Conservation (phyloP, 495 filamentous ascomycete genomes). For the Aspergillus steynii region DNA sequence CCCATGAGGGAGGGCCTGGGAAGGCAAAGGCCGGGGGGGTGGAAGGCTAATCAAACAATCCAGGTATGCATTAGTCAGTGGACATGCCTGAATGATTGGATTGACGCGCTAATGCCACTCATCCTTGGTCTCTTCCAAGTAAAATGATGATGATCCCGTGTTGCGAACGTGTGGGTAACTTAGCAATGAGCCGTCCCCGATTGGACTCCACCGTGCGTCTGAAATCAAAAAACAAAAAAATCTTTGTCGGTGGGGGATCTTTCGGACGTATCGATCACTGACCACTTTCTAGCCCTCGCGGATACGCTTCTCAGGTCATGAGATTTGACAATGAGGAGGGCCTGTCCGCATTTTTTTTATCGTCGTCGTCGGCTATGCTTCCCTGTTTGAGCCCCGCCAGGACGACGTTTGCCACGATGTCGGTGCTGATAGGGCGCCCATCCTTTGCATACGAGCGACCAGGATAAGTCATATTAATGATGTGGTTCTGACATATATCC, state of each 20-base stretch:
- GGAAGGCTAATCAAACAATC: not conserved
- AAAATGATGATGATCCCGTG: constrained; percentile 20
- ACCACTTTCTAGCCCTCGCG: not conserved
- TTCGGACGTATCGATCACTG: not conserved
- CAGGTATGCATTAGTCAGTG: not conserved
- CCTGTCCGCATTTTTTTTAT: not conserved
- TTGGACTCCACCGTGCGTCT: constrained; percentile 15
- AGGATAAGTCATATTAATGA: not conserved
- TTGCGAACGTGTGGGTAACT: constrained; percentile 23
- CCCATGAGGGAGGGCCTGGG: too few relatives aligned
- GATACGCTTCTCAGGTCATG: not conserved
- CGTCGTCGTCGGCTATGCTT: not conserved
- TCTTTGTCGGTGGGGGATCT: not conserved
- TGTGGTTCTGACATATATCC: not conserved
- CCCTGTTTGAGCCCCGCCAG: not conserved
- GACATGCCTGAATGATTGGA: not conserved
- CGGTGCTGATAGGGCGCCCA: not conserved
- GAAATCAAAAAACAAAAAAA: not conserved
- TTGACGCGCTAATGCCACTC: constrained; percentile 2
- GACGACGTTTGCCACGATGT: constrained; percentile 5
- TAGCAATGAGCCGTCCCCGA: constrained; percentile 16
- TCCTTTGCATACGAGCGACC: not conserved
- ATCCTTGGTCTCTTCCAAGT: constrained; percentile 9
- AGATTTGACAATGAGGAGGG: not conserved
- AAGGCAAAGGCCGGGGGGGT: too few relatives aligned